These are phyloP conservation scores for Magnolia changhungtana DNA, from an alignment of 164 flowering plant species.

Conservation along the genomic window DNA sequence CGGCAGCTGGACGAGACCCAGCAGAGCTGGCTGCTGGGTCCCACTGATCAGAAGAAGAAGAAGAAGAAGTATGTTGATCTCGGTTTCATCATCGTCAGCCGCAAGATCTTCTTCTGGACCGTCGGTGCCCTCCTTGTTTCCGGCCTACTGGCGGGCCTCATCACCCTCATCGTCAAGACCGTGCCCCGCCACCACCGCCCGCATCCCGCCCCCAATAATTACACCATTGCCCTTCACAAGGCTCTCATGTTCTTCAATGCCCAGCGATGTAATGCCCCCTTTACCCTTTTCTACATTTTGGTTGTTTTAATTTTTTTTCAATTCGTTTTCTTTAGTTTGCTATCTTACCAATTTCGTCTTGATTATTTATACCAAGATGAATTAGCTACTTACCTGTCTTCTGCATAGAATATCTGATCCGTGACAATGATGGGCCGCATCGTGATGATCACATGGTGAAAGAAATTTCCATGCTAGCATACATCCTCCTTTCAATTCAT, in stretches of 20 bases:
- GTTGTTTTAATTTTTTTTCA: background rate
- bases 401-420: too few relatives aligned
- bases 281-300: constrained; percentile 28
- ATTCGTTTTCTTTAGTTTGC: background rate
- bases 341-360: too few relatives aligned
- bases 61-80: constrained; percentile 89
- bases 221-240: constrained; percentile 48
- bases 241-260: constrained; percentile 69
- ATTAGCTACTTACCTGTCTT: too few relatives aligned
- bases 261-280: constrained; percentile 62
- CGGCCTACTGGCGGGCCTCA: constrained; percentile 60
- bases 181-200: constrained; percentile 64
- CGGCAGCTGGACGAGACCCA: constrained; percentile 88
- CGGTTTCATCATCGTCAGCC: constrained; percentile 86
- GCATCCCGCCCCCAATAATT: constrained; percentile 71
- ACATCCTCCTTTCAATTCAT: too few relatives aligned
- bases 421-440: too few relatives aligned
- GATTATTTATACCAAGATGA: too few relatives aligned
- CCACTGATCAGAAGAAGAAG: constrained; percentile 65
- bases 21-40: constrained; percentile 94
- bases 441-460: too few relatives aligned
- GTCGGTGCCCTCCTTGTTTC: constrained; percentile 59
- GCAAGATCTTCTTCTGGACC: constrained; percentile 85
- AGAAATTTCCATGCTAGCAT: too few relatives aligned
- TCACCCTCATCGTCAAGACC: constrained; percentile 65